Percentiles rank a stretch among this genome's conserved stretches.
phyloP scores from a whole-genome alignment of 352 stramenopile genomes.

The Phytopythium chamaehyphon region DNA sequence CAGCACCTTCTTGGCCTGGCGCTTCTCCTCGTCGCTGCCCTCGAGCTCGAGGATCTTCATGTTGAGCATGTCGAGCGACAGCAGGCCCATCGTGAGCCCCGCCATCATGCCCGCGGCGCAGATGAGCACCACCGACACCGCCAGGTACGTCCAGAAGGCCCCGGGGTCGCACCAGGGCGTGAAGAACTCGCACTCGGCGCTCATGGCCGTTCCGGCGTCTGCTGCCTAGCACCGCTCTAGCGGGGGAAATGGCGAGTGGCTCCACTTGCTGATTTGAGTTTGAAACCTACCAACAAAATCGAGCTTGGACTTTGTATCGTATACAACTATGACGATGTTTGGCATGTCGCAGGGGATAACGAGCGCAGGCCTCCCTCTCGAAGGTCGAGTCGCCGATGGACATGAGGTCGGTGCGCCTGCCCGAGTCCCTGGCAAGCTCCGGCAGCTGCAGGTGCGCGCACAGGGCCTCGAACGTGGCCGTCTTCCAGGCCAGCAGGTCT shows the following conservation, averaged over 20 bases:
- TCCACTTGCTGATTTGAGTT: too few species aligned
- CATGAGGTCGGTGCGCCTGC: constrained; percentile 35
- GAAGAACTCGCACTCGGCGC: constrained; percentile 45
- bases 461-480: constrained; percentile 27
- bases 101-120: constrained; percentile 64
- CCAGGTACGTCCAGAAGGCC: constrained; percentile 55
- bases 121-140: constrained; percentile 46
- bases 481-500: too few species aligned
- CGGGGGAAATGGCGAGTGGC: neutral
- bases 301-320: too few species aligned
- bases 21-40: constrained; percentile 71
- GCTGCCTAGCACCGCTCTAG: neutral
- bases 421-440: constrained; percentile 22
- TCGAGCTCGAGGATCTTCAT: constrained; percentile 77
- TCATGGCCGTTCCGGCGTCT: constrained; percentile 3
- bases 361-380: constrained; percentile 49
- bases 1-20: constrained; percentile 71
- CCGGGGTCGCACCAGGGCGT: constrained; percentile 55
- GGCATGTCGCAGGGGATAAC: constrained; percentile 2
- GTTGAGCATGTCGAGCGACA: constrained; percentile 81
- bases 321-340: too few species aligned
- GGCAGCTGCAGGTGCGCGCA: constrained; percentile 44
- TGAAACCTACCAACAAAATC: too few species aligned
- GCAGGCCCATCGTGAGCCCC: constrained; percentile 69
- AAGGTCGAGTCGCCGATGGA: constrained; percentile 52